Conservation (phyloP, 805 yeast genomes). For the Saturnispora serradocipensis region DNA sequence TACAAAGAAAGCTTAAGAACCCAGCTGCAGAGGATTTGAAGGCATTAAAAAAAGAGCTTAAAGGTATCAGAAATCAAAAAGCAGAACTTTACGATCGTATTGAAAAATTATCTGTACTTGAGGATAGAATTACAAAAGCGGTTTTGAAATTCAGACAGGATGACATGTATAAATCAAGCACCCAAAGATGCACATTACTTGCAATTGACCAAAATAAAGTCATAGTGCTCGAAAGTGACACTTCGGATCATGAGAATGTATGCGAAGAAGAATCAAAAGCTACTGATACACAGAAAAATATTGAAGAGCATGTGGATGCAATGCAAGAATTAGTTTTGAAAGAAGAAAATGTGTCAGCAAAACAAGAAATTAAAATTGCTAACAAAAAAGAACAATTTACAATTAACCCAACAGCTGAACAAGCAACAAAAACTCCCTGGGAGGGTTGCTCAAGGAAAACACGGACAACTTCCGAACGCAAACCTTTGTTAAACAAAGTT, state of each 20-base stretch:
- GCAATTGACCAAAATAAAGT: neutral
- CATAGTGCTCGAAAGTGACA: neutral
- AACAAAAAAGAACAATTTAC: too few relatives aligned
- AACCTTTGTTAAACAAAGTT: too few relatives aligned
- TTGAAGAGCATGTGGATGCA: neutral
- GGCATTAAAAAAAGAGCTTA: neutral
- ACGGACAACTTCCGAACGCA: neutral
- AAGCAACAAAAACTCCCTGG: too few relatives aligned
- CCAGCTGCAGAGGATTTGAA: neutral
- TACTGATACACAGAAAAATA: neutral
- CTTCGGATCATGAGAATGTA: neutral
- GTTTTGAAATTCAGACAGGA: neutral
- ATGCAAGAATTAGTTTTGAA: neutral
- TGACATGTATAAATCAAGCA: neutral
- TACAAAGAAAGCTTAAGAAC: neutral
- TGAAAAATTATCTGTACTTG: neutral
- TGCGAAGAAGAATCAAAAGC: neutral
- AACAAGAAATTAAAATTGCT: neutral
- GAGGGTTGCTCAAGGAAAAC: neutral
- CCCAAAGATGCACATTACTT: neutral
- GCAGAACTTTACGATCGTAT: neutral
- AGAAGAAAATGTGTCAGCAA: neutral
- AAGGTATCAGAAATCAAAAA: neutral
- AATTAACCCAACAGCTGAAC: neutral
- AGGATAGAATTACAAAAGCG: neutral